Base-by-base conservation (phyloP, 495 filamentous ascomycete species). In the Daldinia bambusicola region DNA sequence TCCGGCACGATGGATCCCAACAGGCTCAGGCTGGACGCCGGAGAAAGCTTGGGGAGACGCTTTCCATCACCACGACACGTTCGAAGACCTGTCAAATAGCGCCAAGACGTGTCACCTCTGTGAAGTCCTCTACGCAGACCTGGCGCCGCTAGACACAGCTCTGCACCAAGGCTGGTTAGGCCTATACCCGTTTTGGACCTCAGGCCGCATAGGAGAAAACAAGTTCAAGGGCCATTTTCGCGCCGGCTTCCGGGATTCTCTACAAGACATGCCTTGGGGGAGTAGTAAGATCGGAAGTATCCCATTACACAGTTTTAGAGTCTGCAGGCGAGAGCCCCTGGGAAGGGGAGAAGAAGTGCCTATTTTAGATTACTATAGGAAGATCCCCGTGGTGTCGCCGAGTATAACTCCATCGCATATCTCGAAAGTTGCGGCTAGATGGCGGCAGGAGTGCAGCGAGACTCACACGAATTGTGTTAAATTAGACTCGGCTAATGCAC, bases 201-300 rank as follows among this genome's bases (percentile, higher is more conserved):
- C 50, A 4, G 45, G 32, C 12, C 55, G 41, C 8, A 13, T 13
- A 48, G 43, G 43, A 12, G 31, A 41, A 20, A 72, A 72, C 51
- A 61, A 57, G n/a, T 20, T 9, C 8, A 72, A 68, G 16, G 70
- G 70, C 12, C 61, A 61, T n/a, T 68, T 72, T 40, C 64, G 65
- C 4, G 61, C 65, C 18, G 70, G 61, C 2, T 72, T 72, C 26
- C 60, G 60, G 16, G 61, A 53, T 1, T 64, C 64, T 18, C 32
- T 72, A 5, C 43, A 48, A 6, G 53, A 22, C 1, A 68, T 68
- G 64, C 64, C 65, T 8, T 65, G 55, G 65, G 70, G 70, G 20
- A 61, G 55, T 8, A 53, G 14, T 12, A 61, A 55, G 32, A 48
- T 72, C 6, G 61, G 65, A 34, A 57, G 61, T 31, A 13, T 68